Percentiles rank a stretch among this genome's conserved stretches.
Conservation (phyloP, 2,329 filamentous ascomycete species). For the Ascochyta rabiei region DNA sequence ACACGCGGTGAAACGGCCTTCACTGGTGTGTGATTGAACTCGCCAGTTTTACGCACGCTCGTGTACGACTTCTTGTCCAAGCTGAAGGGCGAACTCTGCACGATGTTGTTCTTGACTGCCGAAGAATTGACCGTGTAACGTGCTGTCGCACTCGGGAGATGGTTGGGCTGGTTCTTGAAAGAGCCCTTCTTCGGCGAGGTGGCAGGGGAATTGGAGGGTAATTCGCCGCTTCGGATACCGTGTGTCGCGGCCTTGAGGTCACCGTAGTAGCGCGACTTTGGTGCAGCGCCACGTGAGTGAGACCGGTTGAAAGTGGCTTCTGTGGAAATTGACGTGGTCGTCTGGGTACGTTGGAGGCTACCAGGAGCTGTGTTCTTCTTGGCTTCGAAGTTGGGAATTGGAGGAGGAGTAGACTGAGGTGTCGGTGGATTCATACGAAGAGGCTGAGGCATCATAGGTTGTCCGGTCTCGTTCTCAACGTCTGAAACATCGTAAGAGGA, state of each 20-base stretch:
- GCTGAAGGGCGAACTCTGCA: conserved; percentile 36
- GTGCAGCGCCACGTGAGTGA: conserved; percentile 37
- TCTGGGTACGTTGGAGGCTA: conserved; percentile 30
- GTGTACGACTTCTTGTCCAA: conserved; percentile 43
- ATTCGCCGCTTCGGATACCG: conserved; percentile 41
- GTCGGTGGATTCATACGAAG: conserved; percentile 56
- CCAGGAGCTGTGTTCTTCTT: conserved; percentile 26
- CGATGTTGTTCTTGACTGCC: conserved; percentile 15
- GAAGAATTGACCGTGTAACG: conserved; percentile 39
- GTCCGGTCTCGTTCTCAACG: conserved; percentile 31
- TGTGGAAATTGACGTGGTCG: conserved; percentile 36
- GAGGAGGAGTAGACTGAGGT: conserved; percentile 46
- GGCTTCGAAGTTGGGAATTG: conserved; percentile 22
- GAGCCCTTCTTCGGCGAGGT: conserved; percentile 32
- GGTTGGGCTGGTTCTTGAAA: conserved; percentile 25
- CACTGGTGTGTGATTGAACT: conserved; percentile 37
- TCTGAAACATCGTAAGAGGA: conserved; percentile 38
- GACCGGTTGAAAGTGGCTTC: conserved; percentile 40
- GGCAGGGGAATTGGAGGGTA: conserved; percentile 30
- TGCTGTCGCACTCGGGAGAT: conserved; percentile 36
- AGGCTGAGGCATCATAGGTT: conserved; percentile 47
- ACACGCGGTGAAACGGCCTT: conserved; percentile 50
- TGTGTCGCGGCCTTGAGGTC: conserved; percentile 53
- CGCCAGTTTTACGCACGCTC: conserved; percentile 41
- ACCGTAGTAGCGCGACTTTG: conserved; percentile 55